Percentiles rank a stretch among this genome's conserved stretches.
These are phyloP conservation scores for Vitis cinerea DNA, from an alignment of 164 flowering plant species.

Conservation along the genomic window DNA sequence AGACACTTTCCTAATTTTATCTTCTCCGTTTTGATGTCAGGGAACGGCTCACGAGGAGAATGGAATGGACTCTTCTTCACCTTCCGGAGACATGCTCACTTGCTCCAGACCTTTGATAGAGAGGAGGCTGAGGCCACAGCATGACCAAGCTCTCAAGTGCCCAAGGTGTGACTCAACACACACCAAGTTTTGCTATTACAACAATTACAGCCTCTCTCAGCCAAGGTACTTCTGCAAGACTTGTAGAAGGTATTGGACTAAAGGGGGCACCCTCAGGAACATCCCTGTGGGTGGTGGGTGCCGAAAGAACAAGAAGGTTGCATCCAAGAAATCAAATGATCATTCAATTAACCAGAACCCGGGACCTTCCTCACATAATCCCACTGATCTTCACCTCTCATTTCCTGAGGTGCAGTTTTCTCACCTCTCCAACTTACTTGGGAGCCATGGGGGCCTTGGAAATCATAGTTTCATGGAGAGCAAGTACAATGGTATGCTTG, in stretches of 20 bases:
- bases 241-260: conserved; percentile 83
- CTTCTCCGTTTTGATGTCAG: conserved; percentile 20
- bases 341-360: conserved; percentile 15
- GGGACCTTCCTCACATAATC: conserved; percentile 9
- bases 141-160: conserved; percentile 69
- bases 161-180: conserved; percentile 80
- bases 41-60: conserved; percentile 50
- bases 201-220: conserved; percentile 83
- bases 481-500: conserved; percentile 28
- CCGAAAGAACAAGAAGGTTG: conserved; percentile 58
- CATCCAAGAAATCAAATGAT: conserved; percentile 33
- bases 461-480: conserved; percentile 29
- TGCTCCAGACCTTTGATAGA: conserved; percentile 56
- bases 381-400: conserved; percentile 55
- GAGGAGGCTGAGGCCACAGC: conserved; percentile 63
- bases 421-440: conserved; percentile 30
- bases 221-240: conserved; percentile 87
- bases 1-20: not conserved
- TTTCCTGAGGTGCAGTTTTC: conserved; percentile 46
- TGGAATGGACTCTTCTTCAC: conserved; percentile 53
- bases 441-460: conserved; percentile 10
- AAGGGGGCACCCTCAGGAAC: conserved; percentile 77
- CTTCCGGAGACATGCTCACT: conserved; percentile 51
- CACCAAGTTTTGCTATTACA: conserved; percentile 86
- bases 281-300: conserved; percentile 87